Conservation (phyloP, 805 yeast species). For the Candida gorgasii region DNA sequence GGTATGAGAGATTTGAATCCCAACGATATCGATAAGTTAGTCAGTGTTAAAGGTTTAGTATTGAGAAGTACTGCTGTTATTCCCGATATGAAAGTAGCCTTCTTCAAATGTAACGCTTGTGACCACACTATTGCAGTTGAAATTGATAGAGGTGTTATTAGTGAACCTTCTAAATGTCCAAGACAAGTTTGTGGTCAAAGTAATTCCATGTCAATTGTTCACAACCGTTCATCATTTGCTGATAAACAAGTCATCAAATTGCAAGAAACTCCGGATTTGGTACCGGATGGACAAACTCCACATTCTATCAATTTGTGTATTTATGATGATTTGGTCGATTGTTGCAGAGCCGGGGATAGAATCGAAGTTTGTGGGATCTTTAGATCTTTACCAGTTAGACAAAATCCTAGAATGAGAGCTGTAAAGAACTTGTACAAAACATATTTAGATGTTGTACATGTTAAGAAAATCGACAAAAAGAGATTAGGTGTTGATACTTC, state of each 20-base stretch:
- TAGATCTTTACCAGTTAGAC: slow-evolving; percentile 87
- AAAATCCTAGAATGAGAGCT: slow-evolving; percentile 81
- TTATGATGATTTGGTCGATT: slow-evolving; percentile 93
- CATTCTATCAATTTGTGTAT: slow-evolving; percentile 93
- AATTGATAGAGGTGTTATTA: slow-evolving; percentile 90
- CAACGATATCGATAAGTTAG: slow-evolving; percentile 89
- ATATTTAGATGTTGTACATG: slow-evolving; percentile 90
- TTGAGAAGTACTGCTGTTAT: slow-evolving; percentile 86
- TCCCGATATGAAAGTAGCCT: slow-evolving; percentile 97
- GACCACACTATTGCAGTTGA: slow-evolving; percentile 90
- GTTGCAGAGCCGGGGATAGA: slow-evolving; percentile 95
- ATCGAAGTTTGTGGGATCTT: slow-evolving; percentile 94
- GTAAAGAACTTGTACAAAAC: slow-evolving; percentile 86
- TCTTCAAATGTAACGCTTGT: slow-evolving; percentile 93
- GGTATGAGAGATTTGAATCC: slow-evolving; percentile 96
- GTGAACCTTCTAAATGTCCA: slow-evolving; percentile 94
- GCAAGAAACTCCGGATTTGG: slow-evolving; percentile 94
- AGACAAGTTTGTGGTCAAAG: slow-evolving; percentile 77
- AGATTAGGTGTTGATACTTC: slow-evolving; percentile 80
- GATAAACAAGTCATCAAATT: slow-evolving; percentile 93
- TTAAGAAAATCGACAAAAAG: slow-evolving; percentile 79
- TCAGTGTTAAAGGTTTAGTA: slow-evolving; percentile 87
- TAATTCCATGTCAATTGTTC: slow-evolving; percentile 87
- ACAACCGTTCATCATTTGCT: slow-evolving; percentile 89
- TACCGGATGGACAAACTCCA: slow-evolving; percentile 98